Base-by-base conservation (phyloP, 75 land plant genomes). In the Chamaecyparis obtusa region DNA sequence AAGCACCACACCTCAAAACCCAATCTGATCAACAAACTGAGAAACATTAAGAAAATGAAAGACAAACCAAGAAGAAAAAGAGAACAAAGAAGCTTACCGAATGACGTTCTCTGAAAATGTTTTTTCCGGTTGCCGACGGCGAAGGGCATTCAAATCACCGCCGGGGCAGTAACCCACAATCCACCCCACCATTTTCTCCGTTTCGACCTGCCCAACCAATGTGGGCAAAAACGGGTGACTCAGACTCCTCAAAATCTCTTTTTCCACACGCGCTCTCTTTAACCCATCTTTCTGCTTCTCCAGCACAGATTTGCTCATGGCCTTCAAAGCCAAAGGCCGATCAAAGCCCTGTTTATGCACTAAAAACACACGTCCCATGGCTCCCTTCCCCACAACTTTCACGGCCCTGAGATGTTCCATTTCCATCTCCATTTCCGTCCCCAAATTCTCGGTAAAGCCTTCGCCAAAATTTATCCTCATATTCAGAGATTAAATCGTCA, bases 131-230 rank as follows among this genome's bases (percentile, higher is more conserved):
- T 93, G 97, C 24, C 80, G 87, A 87, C 93, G 89, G 27, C 97
- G 90, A 87, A 97, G 94, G 71, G 88, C 88, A 89, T 97, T 93
- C 48, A 97, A 92, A 87, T 97, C 99, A 36, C 95, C 95, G 13
- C 96, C 99, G 69, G 93, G 81, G 88, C 97, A 97, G 88, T 83
- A 97, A 21, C 95, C 96, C 33, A 95, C 57, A n/a, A 96, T 92
- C 90, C 94, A 94, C 51, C 86, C 91, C 46, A 93, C 35, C 15
- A 92, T 87, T 13, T 92, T 92, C 24, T 89, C 69, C 11, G 92
- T 85, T 75, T 97, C 97, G 69, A 86, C 86, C 64, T 89, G 75
- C 16, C 90, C 93, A 83, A 92, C 44, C 36, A 97, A 91, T 21
- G 90, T 46, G 15, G 96, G 96, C 71, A 92, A 67, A 27, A 94